Conservation (phyloP, 192 early-diverging fungal genomes). For the Spinellus fusiger region DNA sequence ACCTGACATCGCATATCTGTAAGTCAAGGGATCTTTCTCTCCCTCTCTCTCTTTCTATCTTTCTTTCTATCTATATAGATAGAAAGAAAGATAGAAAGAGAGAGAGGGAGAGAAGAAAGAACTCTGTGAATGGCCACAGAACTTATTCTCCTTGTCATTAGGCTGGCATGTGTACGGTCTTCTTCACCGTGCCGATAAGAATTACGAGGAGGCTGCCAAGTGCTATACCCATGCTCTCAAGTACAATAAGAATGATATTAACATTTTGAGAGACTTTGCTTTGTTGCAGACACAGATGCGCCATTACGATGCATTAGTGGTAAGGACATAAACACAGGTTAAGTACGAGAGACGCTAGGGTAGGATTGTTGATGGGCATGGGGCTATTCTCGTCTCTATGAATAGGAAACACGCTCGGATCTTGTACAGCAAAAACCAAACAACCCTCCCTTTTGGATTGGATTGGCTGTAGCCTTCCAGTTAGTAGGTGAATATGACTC, state of each 20-base stretch:
- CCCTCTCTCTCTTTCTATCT: too few relatives aligned
- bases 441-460: slow-evolving; percentile 77
- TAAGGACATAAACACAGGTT: slow-evolving; percentile 20
- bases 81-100: too few relatives aligned
- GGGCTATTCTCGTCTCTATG: slow-evolving; percentile 1
- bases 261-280: slow-evolving; percentile 88
- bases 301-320: slow-evolving; percentile 76
- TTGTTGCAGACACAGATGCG: slow-evolving; percentile 83
- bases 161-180: slow-evolving; percentile 97
- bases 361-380: not conserved
- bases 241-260: slow-evolving; percentile 72
- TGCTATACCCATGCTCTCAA: slow-evolving; percentile 88
- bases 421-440: slow-evolving; percentile 66
- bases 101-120: too few relatives aligned
- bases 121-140: too few relatives aligned
- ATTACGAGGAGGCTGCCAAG: slow-evolving; percentile 88
- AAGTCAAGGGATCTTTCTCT: too few relatives aligned
- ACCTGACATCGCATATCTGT: slow-evolving; percentile 85
- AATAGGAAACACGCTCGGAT: slow-evolving; percentile 58
- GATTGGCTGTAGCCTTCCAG: slow-evolving; percentile 81
- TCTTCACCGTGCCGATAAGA: slow-evolving; percentile 85
- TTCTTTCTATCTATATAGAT: not conserved
- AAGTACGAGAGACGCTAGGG: not conserved
- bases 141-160: slow-evolving; percentile 25
- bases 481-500: slow-evolving; percentile 68